Base-by-base conservation (phyloP, 2,329 filamentous ascomycete species). In the Simplicillium aogashimaense region DNA sequence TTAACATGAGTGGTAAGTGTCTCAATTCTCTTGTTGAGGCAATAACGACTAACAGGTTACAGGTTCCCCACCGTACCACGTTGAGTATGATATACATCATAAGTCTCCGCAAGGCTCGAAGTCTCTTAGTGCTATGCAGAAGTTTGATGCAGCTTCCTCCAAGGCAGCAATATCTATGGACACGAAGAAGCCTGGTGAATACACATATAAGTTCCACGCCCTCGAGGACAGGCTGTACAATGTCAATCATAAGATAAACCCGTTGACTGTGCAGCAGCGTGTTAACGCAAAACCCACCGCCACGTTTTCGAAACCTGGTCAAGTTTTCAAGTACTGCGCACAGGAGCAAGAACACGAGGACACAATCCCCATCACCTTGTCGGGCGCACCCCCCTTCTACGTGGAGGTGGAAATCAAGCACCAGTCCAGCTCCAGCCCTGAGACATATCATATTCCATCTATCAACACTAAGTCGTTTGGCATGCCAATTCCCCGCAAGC, bases 351-450 rank as follows among this genome's bases (percentile, higher is more conserved):
- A 78, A 40, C 78, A 81, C 28, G 86, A 94, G 52, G 89, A 98
- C 54, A 79, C 77, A 32, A 95, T 98, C 40, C 89, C 90, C 0
- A 83, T 98, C 43, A 81, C 76, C 2, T 72, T 98, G 14, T 83
- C 83, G 43, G 92, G 92, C 31, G 70, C 82, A 13, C 78, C 90
- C 7, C 92, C 92, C 0, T 98, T 98, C 65, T 82, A 81, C 36
- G 69, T 98, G 4, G 92, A 97, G 57, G 74, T 97, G 17, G 88
- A 90, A 53, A 86, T 98, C 61, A 94, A 89, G 64, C 90, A 97
- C 53, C 84, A 94, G 54, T 83, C 85, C 40, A 84, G 80, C 18
- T 76, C 79, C 9, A 80, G 82, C 46, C 80, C 88, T 0, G 89
- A 97, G 56, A 77, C 84, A 15, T 83, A 94, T 57, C 78, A 81